Evolutionary conservation across 192 early-diverging fungal species (phyloP), one percentile per base, ranked within the genome.

Genomic region (Allomyces javanicus): DNA sequence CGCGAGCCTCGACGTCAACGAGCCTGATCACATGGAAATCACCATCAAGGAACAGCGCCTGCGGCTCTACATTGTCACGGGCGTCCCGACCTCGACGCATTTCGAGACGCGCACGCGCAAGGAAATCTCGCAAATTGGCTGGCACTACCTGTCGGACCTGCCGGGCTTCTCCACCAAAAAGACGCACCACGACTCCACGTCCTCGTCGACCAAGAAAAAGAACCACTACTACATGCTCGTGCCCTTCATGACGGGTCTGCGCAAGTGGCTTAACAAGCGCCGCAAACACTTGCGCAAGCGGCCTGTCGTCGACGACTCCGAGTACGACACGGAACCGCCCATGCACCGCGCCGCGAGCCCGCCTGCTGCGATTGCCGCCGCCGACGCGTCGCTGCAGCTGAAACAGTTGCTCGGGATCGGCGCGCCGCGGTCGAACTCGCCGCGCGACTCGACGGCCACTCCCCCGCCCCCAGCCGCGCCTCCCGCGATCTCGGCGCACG

Each of bases 1-100:
- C 10, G 21, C 12, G 17, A 40, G 33, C 33, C 17, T 21, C 50
- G 78, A 74, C 65, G 71, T 89, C 64, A 76, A 79, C n/a, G 80
- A 86, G 65, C 78, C 89, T 64, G 86, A 96, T 64, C 89, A 79
- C 72, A 83, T 96, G 10, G 94, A 98, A 73, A 72, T 89, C 50
- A 91, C 83, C 22, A 87, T 96, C 70, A 83, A 87, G 40, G 91
- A 91, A 70, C 95, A 98, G 75, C 75, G 87, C 66, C 88, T 95
- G 33, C 77, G 90, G 27, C 70, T 98, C 69, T 98, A 96, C 68
- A 92, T 98, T 68, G 83, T 94, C 62, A 77, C 86, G 62, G 90
- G 90, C 55, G 89, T 98, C 5, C 74, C 87, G 23, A 91, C 94
- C 73, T 72, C 76, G 69, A 89, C 90, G 0, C 63, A 78, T 25